These are phyloP conservation scores for Apostasia ramifera DNA, from an alignment of 106 monocot species.

Conservation along the genomic window DNA sequence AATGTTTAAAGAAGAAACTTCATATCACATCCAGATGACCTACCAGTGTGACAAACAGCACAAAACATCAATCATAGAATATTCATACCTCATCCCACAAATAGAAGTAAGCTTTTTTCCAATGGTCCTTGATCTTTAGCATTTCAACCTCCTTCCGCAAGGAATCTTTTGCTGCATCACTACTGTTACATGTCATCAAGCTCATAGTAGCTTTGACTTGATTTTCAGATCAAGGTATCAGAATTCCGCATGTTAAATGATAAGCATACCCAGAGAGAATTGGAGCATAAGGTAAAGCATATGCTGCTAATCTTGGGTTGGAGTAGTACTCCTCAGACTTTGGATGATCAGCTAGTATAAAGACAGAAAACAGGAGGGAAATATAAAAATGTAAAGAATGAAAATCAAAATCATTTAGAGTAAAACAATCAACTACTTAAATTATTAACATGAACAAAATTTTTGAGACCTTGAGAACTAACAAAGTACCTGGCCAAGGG, in stretches of 20 bases:
- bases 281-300: slow-evolving; percentile 93
- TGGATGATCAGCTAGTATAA: slow-evolving; percentile 78
- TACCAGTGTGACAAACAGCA: background rate
- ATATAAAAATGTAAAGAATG: background rate
- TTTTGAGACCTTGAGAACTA: background rate
- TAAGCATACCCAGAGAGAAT: slow-evolving; percentile 61
- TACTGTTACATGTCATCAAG: slow-evolving; percentile 38
- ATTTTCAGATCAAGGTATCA: background rate
- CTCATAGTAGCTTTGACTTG: slow-evolving; percentile 10
- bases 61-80: background rate
- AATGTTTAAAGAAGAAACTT: too few species aligned
- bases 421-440: too few species aligned
- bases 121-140: slow-evolving; percentile 77
- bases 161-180: slow-evolving; percentile 62
- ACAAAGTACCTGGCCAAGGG: slow-evolving; percentile 86
- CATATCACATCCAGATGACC: too few species aligned
- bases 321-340: slow-evolving; percentile 91
- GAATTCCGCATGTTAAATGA: slow-evolving; percentile 1
- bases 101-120: slow-evolving; percentile 98
- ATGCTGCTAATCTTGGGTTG: slow-evolving; percentile 90
- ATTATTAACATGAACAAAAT: too few species aligned
- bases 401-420: background rate
- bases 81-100: slow-evolving; percentile 90
- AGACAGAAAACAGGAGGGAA: slow-evolving; percentile 11
- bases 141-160: slow-evolving; percentile 82